Percentiles rank a stretch among this genome's conserved stretches.
Evolutionary conservation across 768 basidiomycete genomes (phyloP).

Genomic region (Clavulina sp.): DNA sequence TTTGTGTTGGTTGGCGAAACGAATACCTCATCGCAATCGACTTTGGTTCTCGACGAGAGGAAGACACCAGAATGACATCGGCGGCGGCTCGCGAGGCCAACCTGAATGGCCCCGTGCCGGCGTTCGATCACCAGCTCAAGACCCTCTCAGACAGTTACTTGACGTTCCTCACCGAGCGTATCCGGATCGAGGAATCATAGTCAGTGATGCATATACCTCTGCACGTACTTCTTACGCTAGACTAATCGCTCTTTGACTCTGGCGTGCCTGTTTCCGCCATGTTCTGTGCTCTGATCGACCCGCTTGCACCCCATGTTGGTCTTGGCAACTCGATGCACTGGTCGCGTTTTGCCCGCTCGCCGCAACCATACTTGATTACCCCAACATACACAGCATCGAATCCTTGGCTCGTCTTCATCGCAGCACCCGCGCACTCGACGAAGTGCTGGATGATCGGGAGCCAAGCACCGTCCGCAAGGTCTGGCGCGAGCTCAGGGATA

Average conservation of each 20-base stretch:
- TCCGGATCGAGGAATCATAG: conserved; percentile 75
- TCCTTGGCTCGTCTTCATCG: conserved; percentile 55
- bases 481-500: conserved; percentile 76
- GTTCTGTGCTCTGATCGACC: no score
- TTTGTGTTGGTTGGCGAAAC: no score
- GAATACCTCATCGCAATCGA: no score
- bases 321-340: no score
- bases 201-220: conserved; percentile 22
- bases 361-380: no score
- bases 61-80: no score
- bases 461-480: conserved; percentile 43
- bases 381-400: conserved; percentile 37
- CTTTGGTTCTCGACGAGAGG: no score
- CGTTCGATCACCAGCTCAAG: conserved; percentile 57
- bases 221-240: background rate
- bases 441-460: conserved; percentile 48
- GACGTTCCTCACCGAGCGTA: conserved; percentile 71
- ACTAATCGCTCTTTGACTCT: no score
- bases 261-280: no score
- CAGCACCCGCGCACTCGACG: conserved; percentile 52
- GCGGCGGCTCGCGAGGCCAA: no score
- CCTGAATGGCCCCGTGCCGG: conserved; percentile 35
- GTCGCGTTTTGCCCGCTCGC: no score
- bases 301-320: no score
- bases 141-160: conserved; percentile 59